Evolutionary conservation across 345 rosid species (phyloP).

Genomic region (Ailanthus altissimus): DNA sequence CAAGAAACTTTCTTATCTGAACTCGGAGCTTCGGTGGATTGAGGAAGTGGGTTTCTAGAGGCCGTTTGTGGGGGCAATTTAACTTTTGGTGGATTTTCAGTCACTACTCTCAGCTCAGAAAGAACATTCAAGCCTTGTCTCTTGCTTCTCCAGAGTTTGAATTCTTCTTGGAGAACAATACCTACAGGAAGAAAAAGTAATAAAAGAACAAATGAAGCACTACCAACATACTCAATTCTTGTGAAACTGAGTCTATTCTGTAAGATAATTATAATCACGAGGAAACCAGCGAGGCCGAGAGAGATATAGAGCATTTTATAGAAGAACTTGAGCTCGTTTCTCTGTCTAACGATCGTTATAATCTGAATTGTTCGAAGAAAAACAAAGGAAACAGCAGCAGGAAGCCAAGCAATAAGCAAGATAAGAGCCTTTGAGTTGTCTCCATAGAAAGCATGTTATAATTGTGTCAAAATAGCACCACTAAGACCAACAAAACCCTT

Average conservation of each 20-base stretch:
- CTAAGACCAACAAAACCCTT: slow-evolving; percentile 58
- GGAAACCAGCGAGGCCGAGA: slow-evolving; percentile 39
- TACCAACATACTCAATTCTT: slow-evolving; percentile 21
- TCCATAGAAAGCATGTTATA: slow-evolving; percentile 48
- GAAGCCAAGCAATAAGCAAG: slow-evolving; percentile 44
- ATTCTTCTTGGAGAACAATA: slow-evolving; percentile 32
- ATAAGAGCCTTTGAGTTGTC: slow-evolving; percentile 35
- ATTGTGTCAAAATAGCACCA: slow-evolving; percentile 54
- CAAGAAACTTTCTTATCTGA: slow-evolving; percentile 18
- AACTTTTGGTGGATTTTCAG: slow-evolving; percentile 13
- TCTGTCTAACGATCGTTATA: slow-evolving; percentile 24
- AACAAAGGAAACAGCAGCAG: slow-evolving; percentile 33
- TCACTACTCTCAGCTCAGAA: slow-evolving; percentile 20
- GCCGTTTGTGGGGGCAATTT: background rate
- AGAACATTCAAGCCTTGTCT: background rate
- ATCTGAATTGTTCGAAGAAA: slow-evolving; percentile 38
- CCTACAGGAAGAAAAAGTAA: slow-evolving; percentile 31
- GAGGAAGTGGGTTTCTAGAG: background rate
- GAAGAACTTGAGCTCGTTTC: slow-evolving; percentile 34
- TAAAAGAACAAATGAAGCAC: slow-evolving; percentile 23
- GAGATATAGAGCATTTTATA: slow-evolving; percentile 36
- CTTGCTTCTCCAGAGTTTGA: slow-evolving; percentile 21
- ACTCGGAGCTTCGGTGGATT: slow-evolving; percentile 5
- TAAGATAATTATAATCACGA: slow-evolving; percentile 34
- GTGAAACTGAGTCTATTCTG: slow-evolving; percentile 32